Evolutionary conservation across 2,329 filamentous ascomycete species (phyloP).

Genomic region (Verticillium tricorpus): DNA sequence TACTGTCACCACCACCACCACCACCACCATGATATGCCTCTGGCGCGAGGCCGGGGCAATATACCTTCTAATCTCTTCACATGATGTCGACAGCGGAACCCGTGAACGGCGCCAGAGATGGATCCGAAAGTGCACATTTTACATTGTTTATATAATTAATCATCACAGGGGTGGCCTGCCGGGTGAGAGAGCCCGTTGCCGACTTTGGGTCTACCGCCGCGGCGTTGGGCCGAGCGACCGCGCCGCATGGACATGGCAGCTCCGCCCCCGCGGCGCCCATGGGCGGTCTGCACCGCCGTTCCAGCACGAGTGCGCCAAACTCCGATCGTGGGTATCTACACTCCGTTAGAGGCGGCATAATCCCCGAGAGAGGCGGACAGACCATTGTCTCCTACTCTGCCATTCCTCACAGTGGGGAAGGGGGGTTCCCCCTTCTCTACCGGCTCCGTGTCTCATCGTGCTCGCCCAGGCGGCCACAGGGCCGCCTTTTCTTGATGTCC

Average conservation of each 20-base stretch:
- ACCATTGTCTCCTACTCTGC: not conserved
- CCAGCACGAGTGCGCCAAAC: not conserved
- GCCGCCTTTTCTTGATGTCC: conserved; percentile 1
- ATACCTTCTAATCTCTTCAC: not conserved
- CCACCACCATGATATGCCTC: not conserved
- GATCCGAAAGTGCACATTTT: not conserved
- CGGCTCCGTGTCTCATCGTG: too few relatives aligned
- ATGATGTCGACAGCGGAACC: not conserved
- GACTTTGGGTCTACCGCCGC: not conserved
- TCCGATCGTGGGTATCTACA: conserved; percentile 1
- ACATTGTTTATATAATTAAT: not conserved
- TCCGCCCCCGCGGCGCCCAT: not conserved
- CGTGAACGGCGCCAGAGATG: not conserved
- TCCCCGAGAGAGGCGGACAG: not conserved
- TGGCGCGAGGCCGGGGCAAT: not conserved
- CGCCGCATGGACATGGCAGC: not conserved
- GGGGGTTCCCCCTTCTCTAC: not conserved
- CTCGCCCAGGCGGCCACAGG: too few relatives aligned
- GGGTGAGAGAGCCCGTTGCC: not conserved
- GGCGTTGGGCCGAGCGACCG: too few relatives aligned
- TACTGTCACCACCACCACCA: not conserved
- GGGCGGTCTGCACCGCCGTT: not conserved
- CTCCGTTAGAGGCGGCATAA: not conserved
- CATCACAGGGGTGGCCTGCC: not conserved
- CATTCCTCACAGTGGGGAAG: not conserved